Evolutionary conservation across 371 early-diverging fungal genomes (phyloP).

Genomic region (Lichtheimia ornata): DNA sequence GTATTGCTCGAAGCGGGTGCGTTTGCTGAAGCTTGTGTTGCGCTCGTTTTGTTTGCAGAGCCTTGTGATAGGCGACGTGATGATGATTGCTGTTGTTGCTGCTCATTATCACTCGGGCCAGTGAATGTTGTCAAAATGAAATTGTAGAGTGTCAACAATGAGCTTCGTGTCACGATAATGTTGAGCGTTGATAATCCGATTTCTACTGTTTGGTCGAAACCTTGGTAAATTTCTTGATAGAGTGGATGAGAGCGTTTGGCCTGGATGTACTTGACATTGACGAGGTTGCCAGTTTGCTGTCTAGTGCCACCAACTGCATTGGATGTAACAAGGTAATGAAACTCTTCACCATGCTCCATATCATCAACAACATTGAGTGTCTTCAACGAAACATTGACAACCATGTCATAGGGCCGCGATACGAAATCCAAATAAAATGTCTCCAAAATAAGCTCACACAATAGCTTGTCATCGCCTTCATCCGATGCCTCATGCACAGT

Average conservation of each 20-base stretch:
- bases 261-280: slow-evolving; percentile 64
- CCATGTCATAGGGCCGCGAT: slow-evolving; percentile 60
- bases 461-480: slow-evolving; percentile 28
- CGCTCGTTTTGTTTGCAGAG: not conserved
- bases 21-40: not conserved
- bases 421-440: slow-evolving; percentile 59
- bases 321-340: slow-evolving; percentile 67
- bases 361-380: slow-evolving; percentile 67
- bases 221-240: slow-evolving; percentile 54
- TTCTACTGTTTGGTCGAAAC: slow-evolving; percentile 70
- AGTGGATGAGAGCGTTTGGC: slow-evolving; percentile 61
- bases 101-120: slow-evolving; percentile 18
- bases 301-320: slow-evolving; percentile 27
- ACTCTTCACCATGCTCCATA: slow-evolving; percentile 47
- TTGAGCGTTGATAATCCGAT: slow-evolving; percentile 72
- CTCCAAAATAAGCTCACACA: slow-evolving; percentile 59
- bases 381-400: slow-evolving; percentile 62
- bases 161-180: slow-evolving; percentile 70
- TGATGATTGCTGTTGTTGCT: not conserved
- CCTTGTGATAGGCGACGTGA: not conserved
- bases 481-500: slow-evolving; percentile 54
- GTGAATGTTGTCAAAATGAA: slow-evolving; percentile 78
- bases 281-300: slow-evolving; percentile 35
- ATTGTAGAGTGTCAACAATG: slow-evolving; percentile 73
- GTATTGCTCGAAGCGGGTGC: slow-evolving; percentile 16